Evolutionary conservation across 2,329 filamentous ascomycete species (phyloP).

Genomic region (Penicillium sp.): DNA sequence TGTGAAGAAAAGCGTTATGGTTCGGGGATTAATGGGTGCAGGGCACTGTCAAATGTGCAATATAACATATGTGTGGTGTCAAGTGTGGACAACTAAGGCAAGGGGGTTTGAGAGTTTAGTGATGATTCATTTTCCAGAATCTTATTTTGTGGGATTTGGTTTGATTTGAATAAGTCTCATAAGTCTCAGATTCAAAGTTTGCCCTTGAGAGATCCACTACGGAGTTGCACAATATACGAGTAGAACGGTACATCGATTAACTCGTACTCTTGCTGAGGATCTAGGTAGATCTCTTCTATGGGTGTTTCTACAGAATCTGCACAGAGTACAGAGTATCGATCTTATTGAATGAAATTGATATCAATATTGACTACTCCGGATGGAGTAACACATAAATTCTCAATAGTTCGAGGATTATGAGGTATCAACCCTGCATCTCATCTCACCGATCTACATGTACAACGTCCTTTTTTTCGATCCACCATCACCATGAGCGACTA

Average conservation of each 20-base stretch:
- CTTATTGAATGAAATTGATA: not conserved
- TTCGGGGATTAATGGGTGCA: constrained; percentile 9
- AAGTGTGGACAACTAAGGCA: not conserved
- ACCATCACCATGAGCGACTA: constrained; percentile 3
- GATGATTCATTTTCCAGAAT: too few species aligned
- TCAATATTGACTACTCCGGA: not conserved
- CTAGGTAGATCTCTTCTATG: too few species aligned
- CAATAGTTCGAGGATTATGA: constrained; percentile 3
- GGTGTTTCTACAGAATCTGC: too few species aligned
- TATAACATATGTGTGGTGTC: not conserved
- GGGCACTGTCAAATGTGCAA: not conserved
- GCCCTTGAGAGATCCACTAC: too few species aligned
- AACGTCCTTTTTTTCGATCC: not conserved
- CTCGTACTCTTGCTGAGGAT: not conserved
- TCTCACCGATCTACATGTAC: not conserved
- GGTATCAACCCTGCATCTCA: constrained; percentile 9
- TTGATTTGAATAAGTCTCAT: too few species aligned
- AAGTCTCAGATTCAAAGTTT: not conserved
- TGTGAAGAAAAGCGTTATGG: constrained; percentile 5
- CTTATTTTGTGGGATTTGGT: too few species aligned
- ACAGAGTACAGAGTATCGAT: too few species aligned
- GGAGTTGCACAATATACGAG: too few species aligned
- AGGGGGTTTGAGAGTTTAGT: not conserved
- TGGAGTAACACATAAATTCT: not conserved
- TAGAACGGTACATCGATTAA: too few species aligned